These are phyloP conservation scores for Colletotrichum tamarilloi DNA, from an alignment of 2,329 filamentous ascomycete genomes.

Conservation along the genomic window DNA sequence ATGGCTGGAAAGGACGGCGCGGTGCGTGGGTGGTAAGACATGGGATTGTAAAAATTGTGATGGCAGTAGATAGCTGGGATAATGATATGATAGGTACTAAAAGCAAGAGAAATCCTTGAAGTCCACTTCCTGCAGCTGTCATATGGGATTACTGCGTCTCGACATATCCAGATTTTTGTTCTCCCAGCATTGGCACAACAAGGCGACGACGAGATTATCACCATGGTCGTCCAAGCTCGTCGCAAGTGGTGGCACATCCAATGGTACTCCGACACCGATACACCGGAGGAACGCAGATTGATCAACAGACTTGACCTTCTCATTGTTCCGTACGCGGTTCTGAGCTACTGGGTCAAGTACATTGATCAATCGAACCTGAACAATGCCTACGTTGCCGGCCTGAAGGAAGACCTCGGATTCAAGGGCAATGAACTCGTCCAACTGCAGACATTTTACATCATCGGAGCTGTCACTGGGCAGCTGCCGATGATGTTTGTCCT, in stretches of 20 bases:
- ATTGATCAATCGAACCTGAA: conserved; percentile 45
- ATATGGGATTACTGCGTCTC: background rate
- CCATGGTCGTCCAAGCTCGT: conserved; percentile 26
- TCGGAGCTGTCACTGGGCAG: conserved; percentile 41
- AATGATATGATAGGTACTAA: conserved; percentile 11
- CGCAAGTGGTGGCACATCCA: conserved; percentile 52
- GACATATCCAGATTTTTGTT: background rate
- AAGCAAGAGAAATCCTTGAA: background rate
- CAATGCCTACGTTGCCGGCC: conserved; percentile 46
- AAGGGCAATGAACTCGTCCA: conserved; percentile 43
- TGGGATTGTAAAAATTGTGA: background rate
- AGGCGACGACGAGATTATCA: background rate
- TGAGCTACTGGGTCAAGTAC: conserved; percentile 43
- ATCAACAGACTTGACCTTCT: conserved; percentile 55
- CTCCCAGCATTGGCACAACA: background rate
- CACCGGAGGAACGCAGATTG: conserved; percentile 51
- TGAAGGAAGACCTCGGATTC: conserved; percentile 41
- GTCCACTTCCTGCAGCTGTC: background rate
- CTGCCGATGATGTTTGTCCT: conserved; percentile 45
- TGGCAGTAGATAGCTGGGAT: background rate
- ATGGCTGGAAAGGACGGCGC: background rate
- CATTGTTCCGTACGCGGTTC: conserved; percentile 47
- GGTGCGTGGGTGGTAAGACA: background rate
- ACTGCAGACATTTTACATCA: conserved; percentile 41
- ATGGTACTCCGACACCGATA: conserved; percentile 63